phyloP scores from a whole-genome alignment of 2,329 filamentous ascomycete species.

The Domatiomyces globalis region DNA sequence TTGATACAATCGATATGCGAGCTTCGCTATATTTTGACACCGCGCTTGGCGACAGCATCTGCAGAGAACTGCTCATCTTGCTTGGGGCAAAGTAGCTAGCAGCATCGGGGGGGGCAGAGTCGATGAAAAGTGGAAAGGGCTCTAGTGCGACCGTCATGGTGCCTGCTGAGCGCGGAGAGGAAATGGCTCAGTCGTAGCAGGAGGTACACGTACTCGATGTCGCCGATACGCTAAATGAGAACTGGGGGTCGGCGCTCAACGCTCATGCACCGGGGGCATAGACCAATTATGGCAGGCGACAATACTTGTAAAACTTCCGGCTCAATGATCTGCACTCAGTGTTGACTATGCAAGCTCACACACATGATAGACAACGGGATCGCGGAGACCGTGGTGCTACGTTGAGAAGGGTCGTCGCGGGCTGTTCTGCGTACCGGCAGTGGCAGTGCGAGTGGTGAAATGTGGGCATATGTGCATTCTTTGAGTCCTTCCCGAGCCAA shows the following conservation, averaged over 20 bases:
- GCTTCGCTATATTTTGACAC: background rate
- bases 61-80: constrained; percentile 13
- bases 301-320: background rate
- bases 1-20: constrained; percentile 8
- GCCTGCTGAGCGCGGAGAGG: background rate
- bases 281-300: background rate
- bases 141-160: constrained; percentile 8
- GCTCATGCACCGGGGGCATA: background rate
- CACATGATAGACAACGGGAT: background rate
- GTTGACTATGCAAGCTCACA: background rate
- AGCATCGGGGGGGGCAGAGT: constrained; percentile 12
- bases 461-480: background rate
- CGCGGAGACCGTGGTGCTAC: background rate
- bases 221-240: background rate
- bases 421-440: background rate
- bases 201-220: background rate
- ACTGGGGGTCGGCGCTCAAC: background rate
- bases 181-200: background rate
- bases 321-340: background rate
- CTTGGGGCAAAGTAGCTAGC: constrained; percentile 16
- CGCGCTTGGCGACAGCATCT: constrained; percentile 9
- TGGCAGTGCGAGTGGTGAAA: background rate
- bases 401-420: background rate
- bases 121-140: constrained; percentile 18
- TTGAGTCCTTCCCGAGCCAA: background rate